Evolutionary conservation across 768 basidiomycete genomes (phyloP).

Genomic region (Pleurotus citrinopileatus): DNA sequence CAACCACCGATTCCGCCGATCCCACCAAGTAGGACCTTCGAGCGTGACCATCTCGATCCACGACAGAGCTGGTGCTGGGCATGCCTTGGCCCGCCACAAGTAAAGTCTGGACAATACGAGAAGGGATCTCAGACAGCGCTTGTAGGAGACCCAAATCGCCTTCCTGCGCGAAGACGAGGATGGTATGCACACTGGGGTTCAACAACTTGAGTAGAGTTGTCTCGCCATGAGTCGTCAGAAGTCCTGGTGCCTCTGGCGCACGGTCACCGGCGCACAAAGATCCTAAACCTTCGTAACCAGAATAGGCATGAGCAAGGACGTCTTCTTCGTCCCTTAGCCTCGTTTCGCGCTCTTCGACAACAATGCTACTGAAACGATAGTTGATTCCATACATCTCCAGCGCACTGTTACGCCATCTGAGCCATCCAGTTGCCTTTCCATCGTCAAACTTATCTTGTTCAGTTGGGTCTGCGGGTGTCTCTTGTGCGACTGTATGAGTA

Average conservation of each 20-base stretch:
- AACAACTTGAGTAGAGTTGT: slow-evolving; percentile 16
- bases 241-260: slow-evolving; percentile 22
- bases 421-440: slow-evolving; percentile 17
- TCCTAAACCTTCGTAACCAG: slow-evolving; percentile 13
- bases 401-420: slow-evolving; percentile 19
- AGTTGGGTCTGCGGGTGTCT: slow-evolving; percentile 7
- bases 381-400: slow-evolving; percentile 24
- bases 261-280: slow-evolving; percentile 22
- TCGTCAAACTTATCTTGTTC: slow-evolving; percentile 6
- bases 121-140: background rate
- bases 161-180: slow-evolving; percentile 9
- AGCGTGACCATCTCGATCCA: slow-evolving; percentile 6
- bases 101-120: background rate
- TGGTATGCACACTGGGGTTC: slow-evolving; percentile 11
- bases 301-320: slow-evolving; percentile 13
- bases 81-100: background rate
- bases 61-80: background rate
- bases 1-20: background rate
- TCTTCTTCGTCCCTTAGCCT: slow-evolving; percentile 12
- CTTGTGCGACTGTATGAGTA: slow-evolving; percentile 15
- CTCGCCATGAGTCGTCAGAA: slow-evolving; percentile 1
- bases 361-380: slow-evolving; percentile 24
- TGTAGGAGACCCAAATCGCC: background rate
- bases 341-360: slow-evolving; percentile 17
- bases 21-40: slow-evolving; percentile 8